Conservation (phyloP, 495 filamentous ascomycete species). For the Paragyromitra xinjiangensis region DNA sequence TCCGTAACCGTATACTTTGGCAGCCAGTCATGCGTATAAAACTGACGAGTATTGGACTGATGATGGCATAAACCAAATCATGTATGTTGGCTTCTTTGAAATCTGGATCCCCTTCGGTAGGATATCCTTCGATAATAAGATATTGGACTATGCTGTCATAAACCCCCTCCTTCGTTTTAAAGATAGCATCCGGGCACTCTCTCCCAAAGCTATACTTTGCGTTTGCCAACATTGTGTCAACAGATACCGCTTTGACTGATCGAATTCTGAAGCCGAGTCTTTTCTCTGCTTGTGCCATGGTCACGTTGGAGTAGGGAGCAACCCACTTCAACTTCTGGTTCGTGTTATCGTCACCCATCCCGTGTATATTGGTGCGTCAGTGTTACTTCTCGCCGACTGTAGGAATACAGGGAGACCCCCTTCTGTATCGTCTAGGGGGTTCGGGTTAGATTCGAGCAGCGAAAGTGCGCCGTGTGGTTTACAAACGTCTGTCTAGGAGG, state of each 20-base stretch:
- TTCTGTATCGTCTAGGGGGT: too few species aligned
- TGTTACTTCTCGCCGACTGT: too few species aligned
- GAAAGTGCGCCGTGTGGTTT: too few species aligned
- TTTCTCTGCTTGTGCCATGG: constrained; percentile 18
- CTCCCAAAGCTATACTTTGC: constrained; percentile 10
- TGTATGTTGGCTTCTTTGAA: constrained; percentile 35
- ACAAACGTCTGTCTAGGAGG: too few species aligned
- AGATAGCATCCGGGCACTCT: constrained; percentile 25
- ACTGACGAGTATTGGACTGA: constrained; percentile 36
- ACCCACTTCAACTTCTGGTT: not conserved
- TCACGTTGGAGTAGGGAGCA: constrained; percentile 4
- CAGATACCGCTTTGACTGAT: constrained; percentile 27
- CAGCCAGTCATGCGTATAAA: constrained; percentile 30
- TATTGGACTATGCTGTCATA: constrained; percentile 17
- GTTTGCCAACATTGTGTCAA: constrained; percentile 26
- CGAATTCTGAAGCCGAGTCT: constrained; percentile 34
- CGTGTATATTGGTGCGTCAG: too few species aligned
- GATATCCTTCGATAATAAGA: constrained; percentile 19
- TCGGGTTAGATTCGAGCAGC: too few species aligned
- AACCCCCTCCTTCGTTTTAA: constrained; percentile 18
- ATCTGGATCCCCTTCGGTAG: constrained; percentile 28
- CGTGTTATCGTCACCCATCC: too few species aligned
- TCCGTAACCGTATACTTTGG: constrained; percentile 15
- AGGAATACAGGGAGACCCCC: too few species aligned
- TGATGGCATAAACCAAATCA: constrained; percentile 27